A percentile compares a stretch with the other conserved stretches of the same genome.
These are phyloP conservation scores for Backusella tarrabulga DNA, from an alignment of 192 early-diverging fungal species.

Conservation along the genomic window DNA sequence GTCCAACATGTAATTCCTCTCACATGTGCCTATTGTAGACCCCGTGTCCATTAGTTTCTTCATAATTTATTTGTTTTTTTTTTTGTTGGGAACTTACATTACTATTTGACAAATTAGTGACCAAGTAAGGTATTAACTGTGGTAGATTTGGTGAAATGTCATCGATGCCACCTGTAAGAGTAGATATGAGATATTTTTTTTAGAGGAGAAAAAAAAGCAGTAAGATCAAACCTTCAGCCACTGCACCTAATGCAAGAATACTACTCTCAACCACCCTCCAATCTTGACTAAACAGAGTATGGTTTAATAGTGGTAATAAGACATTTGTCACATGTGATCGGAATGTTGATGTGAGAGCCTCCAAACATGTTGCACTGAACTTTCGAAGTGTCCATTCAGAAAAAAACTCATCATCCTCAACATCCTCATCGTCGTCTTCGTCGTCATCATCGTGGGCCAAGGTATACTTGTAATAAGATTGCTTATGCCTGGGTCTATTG, in stretches of 20 bases:
- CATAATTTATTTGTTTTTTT: neutral
- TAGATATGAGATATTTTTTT: too few relatives aligned
- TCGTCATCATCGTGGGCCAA: constrained; percentile 14
- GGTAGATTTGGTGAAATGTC: constrained; percentile 88
- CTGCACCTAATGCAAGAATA: constrained; percentile 96
- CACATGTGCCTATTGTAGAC: constrained; percentile 67
- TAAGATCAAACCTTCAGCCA: constrained; percentile 75
- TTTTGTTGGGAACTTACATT: neutral
- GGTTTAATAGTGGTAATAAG: constrained; percentile 81
- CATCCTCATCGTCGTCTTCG: constrained; percentile 76
- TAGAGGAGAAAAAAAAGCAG: neutral
- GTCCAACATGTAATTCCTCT: constrained; percentile 99
- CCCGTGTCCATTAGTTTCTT: neutral
- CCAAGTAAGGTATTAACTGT: constrained; percentile 79
- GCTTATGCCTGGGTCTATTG: neutral
- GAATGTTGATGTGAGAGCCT: constrained; percentile 86
- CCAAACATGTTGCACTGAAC: constrained; percentile 92
- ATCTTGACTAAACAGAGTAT: constrained; percentile 74
- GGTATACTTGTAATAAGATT: neutral
- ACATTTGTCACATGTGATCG: constrained; percentile 78
- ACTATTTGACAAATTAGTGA: constrained; percentile 29
- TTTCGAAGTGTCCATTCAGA: constrained; percentile 98
- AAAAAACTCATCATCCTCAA: constrained; percentile 84
- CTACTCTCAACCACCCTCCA: constrained; percentile 93
- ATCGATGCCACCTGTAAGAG: constrained; percentile 51